Conservation (phyloP, 345 rosid species). For the Reutealis trisperma region DNA sequence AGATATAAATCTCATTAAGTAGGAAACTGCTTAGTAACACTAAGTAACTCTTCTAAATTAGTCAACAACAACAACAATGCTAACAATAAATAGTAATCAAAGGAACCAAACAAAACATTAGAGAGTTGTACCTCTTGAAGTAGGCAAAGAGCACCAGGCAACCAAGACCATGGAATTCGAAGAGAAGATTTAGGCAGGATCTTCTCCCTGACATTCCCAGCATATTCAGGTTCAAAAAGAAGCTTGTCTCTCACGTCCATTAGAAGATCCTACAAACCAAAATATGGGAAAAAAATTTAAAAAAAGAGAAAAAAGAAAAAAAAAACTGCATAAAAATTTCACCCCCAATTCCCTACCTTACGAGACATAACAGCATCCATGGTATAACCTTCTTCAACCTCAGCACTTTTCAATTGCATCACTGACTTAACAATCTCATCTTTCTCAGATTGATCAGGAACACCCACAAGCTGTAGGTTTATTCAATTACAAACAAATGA, state of each 20-base stretch:
- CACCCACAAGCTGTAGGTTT: constrained; percentile 69
- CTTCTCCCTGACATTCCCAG: constrained; percentile 74
- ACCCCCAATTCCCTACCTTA: constrained; percentile 52
- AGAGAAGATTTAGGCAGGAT: constrained; percentile 76
- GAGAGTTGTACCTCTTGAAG: constrained; percentile 78
- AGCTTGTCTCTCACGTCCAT: constrained; percentile 94
- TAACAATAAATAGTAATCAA: neutral
- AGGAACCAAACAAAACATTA: constrained; percentile 5
- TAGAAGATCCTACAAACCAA: constrained; percentile 65
- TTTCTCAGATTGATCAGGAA: constrained; percentile 74
- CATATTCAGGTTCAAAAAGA: constrained; percentile 93
- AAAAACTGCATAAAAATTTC: neutral
- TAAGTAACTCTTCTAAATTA: neutral
- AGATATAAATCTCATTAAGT: constrained; percentile 13
- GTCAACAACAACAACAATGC: neutral
- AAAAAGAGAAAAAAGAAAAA: neutral
- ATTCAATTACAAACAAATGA: neutral
- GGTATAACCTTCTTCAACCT: constrained; percentile 89
- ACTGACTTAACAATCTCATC: constrained; percentile 91
- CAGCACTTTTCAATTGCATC: constrained; percentile 66
- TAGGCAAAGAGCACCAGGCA: constrained; percentile 90
- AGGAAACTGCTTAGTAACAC: neutral
- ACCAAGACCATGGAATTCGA: constrained; percentile 78
- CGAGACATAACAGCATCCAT: constrained; percentile 69
- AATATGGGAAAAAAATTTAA: neutral